These are phyloP conservation scores for Lathyrus sativus DNA, from an alignment of 306 rosid genomes.

Conservation along the genomic window DNA sequence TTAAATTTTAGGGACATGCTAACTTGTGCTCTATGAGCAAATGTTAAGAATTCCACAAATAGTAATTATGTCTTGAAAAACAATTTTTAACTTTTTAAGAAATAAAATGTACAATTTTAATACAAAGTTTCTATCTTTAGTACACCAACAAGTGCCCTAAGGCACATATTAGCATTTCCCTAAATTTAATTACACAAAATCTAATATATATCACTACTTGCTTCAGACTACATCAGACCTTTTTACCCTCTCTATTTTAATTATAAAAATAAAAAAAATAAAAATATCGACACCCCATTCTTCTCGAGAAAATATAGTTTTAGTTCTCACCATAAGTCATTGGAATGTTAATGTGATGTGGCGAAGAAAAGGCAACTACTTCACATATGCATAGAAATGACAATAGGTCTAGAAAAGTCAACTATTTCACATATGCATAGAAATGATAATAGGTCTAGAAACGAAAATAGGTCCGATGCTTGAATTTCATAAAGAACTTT, in stretches of 20 bases:
- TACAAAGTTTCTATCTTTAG: too few relatives aligned
- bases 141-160: too few relatives aligned
- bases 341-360: constrained; percentile 12
- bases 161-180: too few relatives aligned
- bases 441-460: neutral
- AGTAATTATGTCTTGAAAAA: too few relatives aligned
- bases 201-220: neutral
- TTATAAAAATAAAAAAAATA: too few relatives aligned
- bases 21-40: too few relatives aligned
- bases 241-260: constrained; percentile 21
- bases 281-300: constrained; percentile 11
- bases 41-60: too few relatives aligned
- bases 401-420: neutral
- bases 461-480: neutral
- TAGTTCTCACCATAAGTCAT: constrained; percentile 2
- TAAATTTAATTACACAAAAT: constrained; percentile 5
- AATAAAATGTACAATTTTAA: too few relatives aligned
- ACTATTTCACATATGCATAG: neutral
- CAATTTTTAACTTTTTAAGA: too few relatives aligned
- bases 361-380: neutral
- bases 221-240: neutral
- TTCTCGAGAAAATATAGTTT: constrained; percentile 27
- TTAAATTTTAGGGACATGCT: too few relatives aligned
- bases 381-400: neutral
- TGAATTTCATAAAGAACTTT: constrained; percentile 13